Base-by-base conservation (phyloP, 768 basidiomycete species). In the Coprinellus micaceus region DNA sequence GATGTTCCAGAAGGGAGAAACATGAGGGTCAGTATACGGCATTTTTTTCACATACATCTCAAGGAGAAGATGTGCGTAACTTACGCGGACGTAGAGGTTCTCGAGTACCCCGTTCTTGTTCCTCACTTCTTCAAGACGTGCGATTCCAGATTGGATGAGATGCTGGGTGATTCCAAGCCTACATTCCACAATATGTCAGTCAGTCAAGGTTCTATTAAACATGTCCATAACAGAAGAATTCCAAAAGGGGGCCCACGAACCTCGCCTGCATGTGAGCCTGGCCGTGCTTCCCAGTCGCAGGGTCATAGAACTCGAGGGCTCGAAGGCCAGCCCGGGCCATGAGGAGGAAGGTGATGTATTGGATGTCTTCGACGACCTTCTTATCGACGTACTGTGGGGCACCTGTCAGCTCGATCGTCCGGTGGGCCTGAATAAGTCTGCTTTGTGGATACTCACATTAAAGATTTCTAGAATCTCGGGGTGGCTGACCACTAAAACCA, bases 211-310 rank as follows among this genome's bases (percentile, higher is more conserved):
- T 50, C 29, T 24, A 29, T n/a, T 41, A 25, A 36, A 19, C 45
- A 21, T 46, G 45, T 5, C 25, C 17, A 28, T 24, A 53, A 12
- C 51, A 60, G 33, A 55, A 29, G 45, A 26, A 54, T 26, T 49
- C 49, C 36, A 45, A 6, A 56, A 51, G 21, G 59, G 30, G 7
- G 30, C 81, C 46, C 68, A 89, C n/a, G n/a, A n/a, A n/a, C 89
- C 90, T 83, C 44, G 90, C 91, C 70, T 93, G 89, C 91, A 92
- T 94, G 65, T 92, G 90, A 15, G 90, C 91, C 66, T 94, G 90
- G 17, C 91, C 89, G 63, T 94, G 92, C 68, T 91, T 92, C 70
- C 84, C 74, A 13, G 84, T 89, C 25, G 72, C 74, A 24, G 91
- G 91, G 63, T 95, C 89, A 63, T 89, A 95, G 66, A 77, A 92